Base-by-base conservation (phyloP, 1,284 basidiomycete species). In the Cryptococcus sp. region DNA sequence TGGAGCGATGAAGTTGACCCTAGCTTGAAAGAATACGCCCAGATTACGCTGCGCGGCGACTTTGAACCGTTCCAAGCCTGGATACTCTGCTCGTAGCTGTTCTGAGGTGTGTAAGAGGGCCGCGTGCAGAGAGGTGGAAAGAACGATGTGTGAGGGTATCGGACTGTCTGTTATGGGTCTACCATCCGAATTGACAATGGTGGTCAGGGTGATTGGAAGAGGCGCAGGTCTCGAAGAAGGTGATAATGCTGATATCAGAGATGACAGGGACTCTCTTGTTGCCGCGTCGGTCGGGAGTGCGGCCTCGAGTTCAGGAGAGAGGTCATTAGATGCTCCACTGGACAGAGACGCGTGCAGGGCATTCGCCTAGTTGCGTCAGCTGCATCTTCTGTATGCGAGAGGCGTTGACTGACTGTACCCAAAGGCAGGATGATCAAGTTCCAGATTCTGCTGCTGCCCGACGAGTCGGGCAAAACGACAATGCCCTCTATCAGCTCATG, bases 21-120 rank as follows among this genome's bases (percentile, higher is more conserved):
- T 66, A 16, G 85, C 84, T 21, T 76, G 62, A 67, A 85, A 89
- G 85, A 90, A 92, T 25, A 80, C 80, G 7, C 78, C 78, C 49
- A 83, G 81, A 67, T 96, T 96, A 63, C 82, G 74, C 57, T 78
- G 74, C 2, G 91, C 91, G 2, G 93, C 92, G 31, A 87, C 73
- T 73, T 91, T 88, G 78, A 88, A 94, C 52, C 91, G 81, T 63
- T 91, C 88, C 25, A 92, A 77, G 5, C 87, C 85, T 1, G 88
- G 88, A 36, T 87, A 77, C 16, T 79, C 64, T 2, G 77, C 66
- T 16, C 93, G 83, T 45, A 97, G 79, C 2, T 69, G 72, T 66
- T 94, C 91, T 0, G 89, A 90, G 64, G 88, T 84, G 59, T 82
- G 78, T 34, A 98, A 79, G 55, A 97, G 88, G 28, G 83, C 80